Evolutionary conservation across 1,284 basidiomycete species (phyloP).

Genomic region (Sanghuangporus weigelae): DNA sequence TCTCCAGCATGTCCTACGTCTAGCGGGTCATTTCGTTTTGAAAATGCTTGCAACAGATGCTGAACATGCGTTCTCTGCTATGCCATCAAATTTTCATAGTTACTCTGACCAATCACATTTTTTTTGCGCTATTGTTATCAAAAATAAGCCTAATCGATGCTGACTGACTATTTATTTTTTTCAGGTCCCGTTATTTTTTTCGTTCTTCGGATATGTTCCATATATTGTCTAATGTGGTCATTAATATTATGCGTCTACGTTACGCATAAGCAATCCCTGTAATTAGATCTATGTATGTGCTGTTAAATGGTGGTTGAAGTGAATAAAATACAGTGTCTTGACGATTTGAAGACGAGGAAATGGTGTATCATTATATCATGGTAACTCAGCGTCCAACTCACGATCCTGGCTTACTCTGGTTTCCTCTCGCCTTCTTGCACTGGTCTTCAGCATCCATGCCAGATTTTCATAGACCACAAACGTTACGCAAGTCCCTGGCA

Average conservation of each 20-base stretch:
- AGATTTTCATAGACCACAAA: slow-evolving; percentile 98
- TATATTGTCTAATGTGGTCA: no score
- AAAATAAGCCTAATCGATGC: not conserved
- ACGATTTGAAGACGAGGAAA: not conserved
- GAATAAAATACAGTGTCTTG: no score
- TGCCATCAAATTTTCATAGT: slow-evolving; percentile 29
- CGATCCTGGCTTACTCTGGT: not conserved
- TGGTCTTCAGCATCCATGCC: slow-evolving; percentile 73
- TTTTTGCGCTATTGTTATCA: not conserved
- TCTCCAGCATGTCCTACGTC: slow-evolving; percentile 28
- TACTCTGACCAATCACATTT: slow-evolving; percentile 27
- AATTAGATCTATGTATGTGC: no score
- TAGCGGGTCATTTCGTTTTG: slow-evolving; percentile 29
- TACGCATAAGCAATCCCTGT: no score
- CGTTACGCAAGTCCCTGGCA: slow-evolving; percentile 96
- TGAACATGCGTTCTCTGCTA: slow-evolving; percentile 26
- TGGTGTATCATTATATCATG: not conserved
- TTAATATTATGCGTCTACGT: no score
- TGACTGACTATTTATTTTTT: not conserved
- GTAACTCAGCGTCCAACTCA: not conserved
- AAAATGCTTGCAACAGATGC: slow-evolving; percentile 24
- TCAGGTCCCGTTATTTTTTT: no score
- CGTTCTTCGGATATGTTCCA: no score
- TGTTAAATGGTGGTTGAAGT: no score
- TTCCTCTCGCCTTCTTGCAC: slow-evolving; percentile 38